A percentile compares a stretch with the other conserved stretches of the same genome.
phyloP scores from a whole-genome alignment of 768 basidiomycete genomes.

The Lactifluus subvellereus region DNA sequence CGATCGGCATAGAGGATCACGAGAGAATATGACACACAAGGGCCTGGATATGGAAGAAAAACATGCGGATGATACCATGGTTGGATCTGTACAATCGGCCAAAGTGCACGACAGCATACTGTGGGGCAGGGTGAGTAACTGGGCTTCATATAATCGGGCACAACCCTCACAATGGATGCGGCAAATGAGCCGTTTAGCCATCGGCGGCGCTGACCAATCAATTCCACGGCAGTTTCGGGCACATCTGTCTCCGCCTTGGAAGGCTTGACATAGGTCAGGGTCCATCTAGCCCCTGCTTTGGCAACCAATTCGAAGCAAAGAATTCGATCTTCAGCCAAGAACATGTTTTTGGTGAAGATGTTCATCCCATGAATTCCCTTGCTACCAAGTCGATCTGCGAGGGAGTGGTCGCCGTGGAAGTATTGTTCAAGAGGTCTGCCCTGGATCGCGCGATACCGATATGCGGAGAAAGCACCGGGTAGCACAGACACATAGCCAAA shows the following conservation, averaged over 20 bases:
- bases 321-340: conserved; percentile 91
- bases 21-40: conserved; percentile 46
- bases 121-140: conserved; percentile 17
- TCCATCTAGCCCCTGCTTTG: conserved; percentile 83
- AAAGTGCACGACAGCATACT: conserved; percentile 94
- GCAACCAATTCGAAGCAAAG: conserved; percentile 96
- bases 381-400: conserved; percentile 85
- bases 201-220: conserved; percentile 92
- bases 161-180: conserved; percentile 70
- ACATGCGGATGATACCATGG: conserved; percentile 88
- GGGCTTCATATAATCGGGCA: neutral
- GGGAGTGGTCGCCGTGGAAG: conserved; percentile 82
- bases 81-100: conserved; percentile 81
- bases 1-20: neutral
- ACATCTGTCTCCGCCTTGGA: conserved; percentile 96
- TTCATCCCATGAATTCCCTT: conserved; percentile 97
- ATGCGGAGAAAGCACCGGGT: conserved; percentile 95
- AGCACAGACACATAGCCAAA: conserved; percentile 95
- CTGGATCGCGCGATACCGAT: conserved; percentile 85
- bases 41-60: conserved; percentile 94
- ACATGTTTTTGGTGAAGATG: conserved; percentile 94
- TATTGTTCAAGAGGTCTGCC: conserved; percentile 84
- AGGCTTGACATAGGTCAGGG: conserved; percentile 88
- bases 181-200: conserved; percentile 98
- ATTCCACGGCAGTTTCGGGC: conserved; percentile 85